Evolutionary conservation across 805 yeast genomes (phyloP), one percentile per base, ranked within the genome.

Genomic region (Monosporozyma unispora): DNA sequence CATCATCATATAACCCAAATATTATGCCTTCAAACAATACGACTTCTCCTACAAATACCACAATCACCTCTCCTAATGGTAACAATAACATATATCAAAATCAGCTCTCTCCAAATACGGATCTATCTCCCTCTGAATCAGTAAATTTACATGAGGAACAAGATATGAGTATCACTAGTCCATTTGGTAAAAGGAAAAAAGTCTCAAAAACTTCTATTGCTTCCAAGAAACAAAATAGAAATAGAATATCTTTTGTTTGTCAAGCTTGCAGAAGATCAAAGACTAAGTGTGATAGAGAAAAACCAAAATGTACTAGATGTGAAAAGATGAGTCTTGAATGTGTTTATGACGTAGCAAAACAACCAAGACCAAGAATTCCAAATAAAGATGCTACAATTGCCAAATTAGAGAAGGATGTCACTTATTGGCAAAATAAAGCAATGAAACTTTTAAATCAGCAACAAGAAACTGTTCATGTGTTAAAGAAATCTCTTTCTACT

Each of bases 241-340:
- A 65, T 44, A 54, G 69, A 43, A 50, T 66, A 14, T 66, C 70
- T 0, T 66, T 61, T 50, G 68, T 65, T 21, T 66, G 70, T 47
- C 61, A 61, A 48, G 54, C 59, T 4, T 66, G 70, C 44, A 53
- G 69, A 48, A 63, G 59, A 49, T 59, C 66, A 14, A 63, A 65
- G 53, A 65, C 69, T 1, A 66, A 62, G 48, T 66, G 70, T 51
- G 69, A 66, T 50, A 57, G 62, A 28, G 63, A 58, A 38, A 65
- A 63, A 47, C 67, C 67, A 7, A 46, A 52, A 12, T 66, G 70
- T 52, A 46, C 60, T 6, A 54, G 69, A 33, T 66, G 70, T 52
- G 47, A 54, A 11, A 58, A 61, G 47, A 55, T 58, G 41, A 54
- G 57, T 18, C 47, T 62, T 23, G 41, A 50, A 10, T 66, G 70